Percentiles rank a stretch among this genome's conserved stretches.
Conservation (phyloP, 805 yeast species). For the Spathaspora sp. region DNA sequence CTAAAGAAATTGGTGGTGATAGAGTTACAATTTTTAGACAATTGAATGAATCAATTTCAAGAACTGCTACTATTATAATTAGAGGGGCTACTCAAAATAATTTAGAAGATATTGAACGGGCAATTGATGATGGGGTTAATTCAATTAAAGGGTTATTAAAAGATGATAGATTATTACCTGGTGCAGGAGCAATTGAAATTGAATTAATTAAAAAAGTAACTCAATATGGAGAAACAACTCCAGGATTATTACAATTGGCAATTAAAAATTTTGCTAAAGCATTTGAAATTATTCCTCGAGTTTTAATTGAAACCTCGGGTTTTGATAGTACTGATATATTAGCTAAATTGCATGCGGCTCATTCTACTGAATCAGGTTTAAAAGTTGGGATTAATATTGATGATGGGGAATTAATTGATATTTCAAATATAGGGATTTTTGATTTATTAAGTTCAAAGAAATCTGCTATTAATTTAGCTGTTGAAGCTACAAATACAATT, state of each 20-base stretch:
- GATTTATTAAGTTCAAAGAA: constrained; percentile 79
- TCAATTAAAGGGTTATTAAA: constrained; percentile 86
- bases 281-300: constrained; percentile 90
- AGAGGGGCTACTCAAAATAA: constrained; percentile 96
- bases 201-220: constrained; percentile 79
- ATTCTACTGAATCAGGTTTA: constrained; percentile 45
- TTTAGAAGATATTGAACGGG: constrained; percentile 93
- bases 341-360: constrained; percentile 86
- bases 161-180: constrained; percentile 78
- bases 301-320: constrained; percentile 92
- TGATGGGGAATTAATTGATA: constrained; percentile 66
- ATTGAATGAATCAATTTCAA: constrained; percentile 52
- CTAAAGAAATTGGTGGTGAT: constrained; percentile 95
- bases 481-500: constrained; percentile 91
- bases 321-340: constrained; percentile 86
- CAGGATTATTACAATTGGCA: constrained; percentile 89
- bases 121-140: constrained; percentile 94
- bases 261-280: constrained; percentile 93
- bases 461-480: constrained; percentile 88
- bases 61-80: constrained; percentile 86
- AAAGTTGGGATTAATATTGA: constrained; percentile 76
- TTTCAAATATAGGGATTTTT: constrained; percentile 63
- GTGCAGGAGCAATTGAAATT: constrained; percentile 94
- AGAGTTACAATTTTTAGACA: constrained; percentile 93
- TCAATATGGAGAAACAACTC: constrained; percentile 86